Base-by-base conservation (phyloP, 2,329 filamentous ascomycete genomes). In the Pochonia chlamydosporia region DNA sequence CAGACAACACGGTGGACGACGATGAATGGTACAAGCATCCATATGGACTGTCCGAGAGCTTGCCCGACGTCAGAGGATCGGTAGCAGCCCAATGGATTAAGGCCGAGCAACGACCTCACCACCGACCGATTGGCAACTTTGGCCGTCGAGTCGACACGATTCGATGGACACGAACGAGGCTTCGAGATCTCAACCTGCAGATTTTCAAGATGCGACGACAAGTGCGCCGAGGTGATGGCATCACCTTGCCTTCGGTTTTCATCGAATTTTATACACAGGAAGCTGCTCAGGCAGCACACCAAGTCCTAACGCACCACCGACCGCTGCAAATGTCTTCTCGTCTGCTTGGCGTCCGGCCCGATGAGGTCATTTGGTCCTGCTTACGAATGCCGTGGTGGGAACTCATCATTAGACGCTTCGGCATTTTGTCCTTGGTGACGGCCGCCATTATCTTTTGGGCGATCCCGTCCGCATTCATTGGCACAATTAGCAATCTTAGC, bases 61-160 rank as follows among this genome's bases (percentile, higher is more conserved):
- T 72, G 0, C 66, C 68, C 13, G 69, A 72, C 26, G 63, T 72
- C 4, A 63, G 69, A 40, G 70, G 70, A 24, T 72, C 70, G 48
- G 71, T 89, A 31, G 87, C 88, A 11, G 81, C 83, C 13, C 84
- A 83, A 54, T 95, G 87, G 83, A 71, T 96, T 33, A 75, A 82
- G 14, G 70, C 74, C 9, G 85, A 88, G 65, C 77, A 89, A 56
- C 80, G 90, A 37, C 90, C 90, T 2, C 83, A 85, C 2, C 90
- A 96, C 62, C 62, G 74, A 1, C 70, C 77, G 5, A 65, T 93
- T 20, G 79, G 78, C 14, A 74, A 87, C 40, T 78, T 91, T 54
- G 87, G 90, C 55, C 84, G 89, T 62, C 93, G 95, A 65, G 91
- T 96, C 14, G 93, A 99, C 68, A 93, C 90, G 0, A 96, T 99